These are phyloP conservation scores for Phoenix roebelenii DNA, from an alignment of 176 grass and related monocot species.

Conservation along the genomic window DNA sequence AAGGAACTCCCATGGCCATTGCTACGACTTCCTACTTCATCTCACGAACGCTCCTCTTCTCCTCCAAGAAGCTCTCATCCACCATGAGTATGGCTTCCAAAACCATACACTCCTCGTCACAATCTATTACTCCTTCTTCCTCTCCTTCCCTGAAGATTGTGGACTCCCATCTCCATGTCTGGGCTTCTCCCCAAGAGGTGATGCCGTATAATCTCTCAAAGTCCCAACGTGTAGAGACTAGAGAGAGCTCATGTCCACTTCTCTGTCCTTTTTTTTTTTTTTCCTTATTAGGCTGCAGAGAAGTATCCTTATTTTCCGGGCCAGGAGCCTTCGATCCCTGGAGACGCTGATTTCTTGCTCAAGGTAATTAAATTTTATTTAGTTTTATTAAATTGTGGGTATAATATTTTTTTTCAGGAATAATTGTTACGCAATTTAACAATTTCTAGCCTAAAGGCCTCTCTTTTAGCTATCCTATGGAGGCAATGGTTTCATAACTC, in stretches of 20 bases:
- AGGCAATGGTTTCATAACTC: no score
- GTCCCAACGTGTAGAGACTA: no score
- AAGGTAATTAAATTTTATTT: conserved; percentile 33
- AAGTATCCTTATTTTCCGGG: conserved; percentile 57
- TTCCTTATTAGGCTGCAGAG: conserved; percentile 34
- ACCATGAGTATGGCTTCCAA: conserved; percentile 24
- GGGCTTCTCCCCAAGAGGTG: conserved; percentile 71
- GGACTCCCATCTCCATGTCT: conserved; percentile 88
- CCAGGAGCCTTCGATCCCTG: conserved; percentile 61
- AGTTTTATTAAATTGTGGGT: not conserved
- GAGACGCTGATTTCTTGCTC: conserved; percentile 74
- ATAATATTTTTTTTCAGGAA: not conserved
- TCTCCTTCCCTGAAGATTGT: conserved; percentile 41
- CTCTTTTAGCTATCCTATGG: no score
- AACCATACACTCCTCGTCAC: not conserved
- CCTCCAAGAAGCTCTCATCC: conserved; percentile 1
- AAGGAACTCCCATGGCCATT: no score
- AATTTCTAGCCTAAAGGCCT: no score
- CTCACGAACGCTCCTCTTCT: not conserved
- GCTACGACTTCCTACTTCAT: no score
- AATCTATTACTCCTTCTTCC: not conserved
- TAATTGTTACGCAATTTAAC: not conserved
- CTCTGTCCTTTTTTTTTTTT: not conserved
- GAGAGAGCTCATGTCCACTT: no score
- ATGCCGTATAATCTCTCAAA: no score